These are phyloP conservation scores for Fusarium azukiicola DNA, from an alignment of 2,329 filamentous ascomycete genomes.

Conservation along the genomic window DNA sequence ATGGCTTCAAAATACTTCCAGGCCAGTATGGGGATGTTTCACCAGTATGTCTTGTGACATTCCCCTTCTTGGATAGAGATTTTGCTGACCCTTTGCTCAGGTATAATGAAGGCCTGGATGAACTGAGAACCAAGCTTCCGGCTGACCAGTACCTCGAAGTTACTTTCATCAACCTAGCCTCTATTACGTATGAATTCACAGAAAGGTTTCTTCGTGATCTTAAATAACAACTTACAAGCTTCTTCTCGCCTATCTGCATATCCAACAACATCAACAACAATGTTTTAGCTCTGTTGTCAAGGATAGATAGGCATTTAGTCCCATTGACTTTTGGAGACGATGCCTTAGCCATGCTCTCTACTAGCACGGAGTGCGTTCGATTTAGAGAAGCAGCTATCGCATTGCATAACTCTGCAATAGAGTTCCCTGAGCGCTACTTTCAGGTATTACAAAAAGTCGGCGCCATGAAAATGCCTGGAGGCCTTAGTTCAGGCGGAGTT, in stretches of 20 bases:
- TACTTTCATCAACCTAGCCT: neutral
- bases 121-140: neutral
- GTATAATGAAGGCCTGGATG: neutral
- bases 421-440: conserved; percentile 1
- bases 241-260: neutral
- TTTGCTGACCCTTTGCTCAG: neutral
- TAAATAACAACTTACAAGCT: conserved; percentile 2
- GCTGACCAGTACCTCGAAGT: neutral
- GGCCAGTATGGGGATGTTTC: neutral
- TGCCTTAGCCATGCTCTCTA: conserved; percentile 1
- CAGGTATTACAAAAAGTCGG: neutral
- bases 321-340: neutral
- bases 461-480: conserved; percentile 4
- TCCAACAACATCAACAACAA: neutral
- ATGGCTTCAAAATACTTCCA: neutral
- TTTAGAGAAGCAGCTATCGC: neutral
- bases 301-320: neutral
- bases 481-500: conserved; percentile 1
- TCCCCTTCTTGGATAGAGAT: neutral
- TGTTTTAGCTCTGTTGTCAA: neutral
- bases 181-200: neutral
- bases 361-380: neutral
- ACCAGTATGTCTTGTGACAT: neutral
- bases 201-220: neutral
- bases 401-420: neutral